Percentiles rank a stretch among this genome's conserved stretches.
These are phyloP conservation scores for Hemileccinum impolitum DNA, from an alignment of 768 basidiomycete species.

Conservation along the genomic window DNA sequence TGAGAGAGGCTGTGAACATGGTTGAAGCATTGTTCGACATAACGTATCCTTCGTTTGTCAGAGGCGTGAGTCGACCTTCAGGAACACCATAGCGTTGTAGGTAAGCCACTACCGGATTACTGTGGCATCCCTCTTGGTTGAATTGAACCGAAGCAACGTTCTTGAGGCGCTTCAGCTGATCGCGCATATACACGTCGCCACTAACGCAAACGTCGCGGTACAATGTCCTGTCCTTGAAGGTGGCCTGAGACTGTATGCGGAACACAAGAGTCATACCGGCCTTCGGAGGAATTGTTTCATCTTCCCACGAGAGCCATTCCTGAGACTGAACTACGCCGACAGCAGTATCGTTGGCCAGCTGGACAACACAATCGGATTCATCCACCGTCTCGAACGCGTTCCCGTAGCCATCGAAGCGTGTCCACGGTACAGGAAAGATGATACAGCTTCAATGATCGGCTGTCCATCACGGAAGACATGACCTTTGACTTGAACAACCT, in stretches of 20 bases:
- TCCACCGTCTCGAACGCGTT: conserved; percentile 94
- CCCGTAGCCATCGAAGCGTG: conserved; percentile 87
- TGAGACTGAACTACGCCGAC: conserved; percentile 93
- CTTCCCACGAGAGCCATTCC: conserved; percentile 97
- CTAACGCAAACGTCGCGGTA: conserved; percentile 77
- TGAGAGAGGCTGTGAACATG: conserved; percentile 77
- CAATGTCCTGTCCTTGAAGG: conserved; percentile 87
- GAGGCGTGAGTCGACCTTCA: conserved; percentile 71
- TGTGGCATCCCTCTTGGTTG: conserved; percentile 81
- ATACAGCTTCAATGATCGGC: conserved; percentile 89
- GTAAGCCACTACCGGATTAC: conserved; percentile 92
- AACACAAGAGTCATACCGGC: conserved; percentile 85
- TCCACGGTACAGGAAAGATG: conserved; percentile 96
- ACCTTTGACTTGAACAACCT: conserved; percentile 89
- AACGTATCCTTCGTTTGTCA: conserved; percentile 85
- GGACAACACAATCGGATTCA: conserved; percentile 84
- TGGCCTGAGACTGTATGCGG: conserved; percentile 81
- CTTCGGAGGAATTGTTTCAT: conserved; percentile 71
- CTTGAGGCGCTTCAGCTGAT: conserved; percentile 83
- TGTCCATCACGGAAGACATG: conserved; percentile 71
- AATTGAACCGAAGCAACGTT: conserved; percentile 88
- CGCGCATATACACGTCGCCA: conserved; percentile 84
- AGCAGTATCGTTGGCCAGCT: conserved; percentile 68
- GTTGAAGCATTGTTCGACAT: conserved; percentile 64
- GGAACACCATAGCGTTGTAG: conserved; percentile 86